A percentile compares a stretch with the other conserved stretches of the same genome.
Conservation (phyloP, 2,329 filamentous ascomycete species). For the Colletotrichum sp. region DNA sequence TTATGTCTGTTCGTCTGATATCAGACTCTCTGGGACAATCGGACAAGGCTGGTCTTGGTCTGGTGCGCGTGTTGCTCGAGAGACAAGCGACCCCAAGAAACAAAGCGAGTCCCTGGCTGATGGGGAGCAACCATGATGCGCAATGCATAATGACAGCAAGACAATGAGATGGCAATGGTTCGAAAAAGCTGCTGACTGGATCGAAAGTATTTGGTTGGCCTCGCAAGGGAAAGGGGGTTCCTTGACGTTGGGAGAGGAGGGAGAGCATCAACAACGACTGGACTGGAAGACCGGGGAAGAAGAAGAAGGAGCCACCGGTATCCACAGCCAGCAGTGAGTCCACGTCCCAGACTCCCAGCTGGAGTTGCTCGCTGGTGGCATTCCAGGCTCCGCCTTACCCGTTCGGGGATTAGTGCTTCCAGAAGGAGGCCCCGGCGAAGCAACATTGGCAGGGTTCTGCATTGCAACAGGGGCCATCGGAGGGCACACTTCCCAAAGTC, state of each 20-base stretch:
- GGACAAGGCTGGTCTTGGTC: background rate
- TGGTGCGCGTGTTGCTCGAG: background rate
- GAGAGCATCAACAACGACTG: background rate
- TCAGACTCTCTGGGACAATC: background rate
- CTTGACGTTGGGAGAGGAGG: background rate
- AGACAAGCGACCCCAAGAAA: background rate
- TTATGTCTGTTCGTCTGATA: background rate
- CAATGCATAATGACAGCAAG: conserved; percentile 10
- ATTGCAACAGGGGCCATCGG: background rate
- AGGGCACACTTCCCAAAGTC: conserved; percentile 1
- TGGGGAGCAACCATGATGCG: background rate
- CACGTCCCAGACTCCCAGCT: no score
- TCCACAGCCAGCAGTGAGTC: background rate
- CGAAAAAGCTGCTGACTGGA: conserved; percentile 6
- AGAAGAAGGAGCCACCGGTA: background rate
- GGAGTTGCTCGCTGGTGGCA: background rate
- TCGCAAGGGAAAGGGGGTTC: background rate
- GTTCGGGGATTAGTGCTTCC: background rate
- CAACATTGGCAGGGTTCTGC: conserved; percentile 7
- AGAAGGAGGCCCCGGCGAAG: background rate
- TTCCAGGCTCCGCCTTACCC: background rate
- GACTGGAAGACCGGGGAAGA: background rate
- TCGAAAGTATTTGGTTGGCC: conserved; percentile 1
- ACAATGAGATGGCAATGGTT: conserved; percentile 2
- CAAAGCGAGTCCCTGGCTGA: background rate